Evolutionary conservation across 192 early-diverging fungal species (phyloP).

Genomic region (Blastocladiella britannica): DNA sequence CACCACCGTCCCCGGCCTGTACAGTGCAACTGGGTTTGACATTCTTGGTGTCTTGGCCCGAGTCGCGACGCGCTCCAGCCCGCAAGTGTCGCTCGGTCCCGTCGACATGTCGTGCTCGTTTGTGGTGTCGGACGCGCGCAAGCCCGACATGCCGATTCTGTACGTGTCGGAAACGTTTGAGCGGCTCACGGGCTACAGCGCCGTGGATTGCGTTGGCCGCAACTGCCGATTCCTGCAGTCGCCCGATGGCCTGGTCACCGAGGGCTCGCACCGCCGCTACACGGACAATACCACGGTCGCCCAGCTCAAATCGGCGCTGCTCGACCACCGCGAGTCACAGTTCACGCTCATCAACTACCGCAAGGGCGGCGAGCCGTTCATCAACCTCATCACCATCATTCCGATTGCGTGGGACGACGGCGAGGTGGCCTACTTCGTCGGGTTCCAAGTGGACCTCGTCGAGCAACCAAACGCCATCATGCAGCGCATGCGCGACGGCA

Average conservation of each 20-base stretch:
- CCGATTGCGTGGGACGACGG: slow-evolving; percentile 22
- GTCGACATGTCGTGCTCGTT: slow-evolving; percentile 34
- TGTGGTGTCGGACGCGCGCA: slow-evolving; percentile 32
- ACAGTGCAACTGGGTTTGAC: slow-evolving; percentile 26
- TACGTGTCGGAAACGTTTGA: slow-evolving; percentile 44
- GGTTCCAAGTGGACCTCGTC: slow-evolving; percentile 44
- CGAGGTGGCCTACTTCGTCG: slow-evolving; percentile 40
- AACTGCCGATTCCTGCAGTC: slow-evolving; percentile 30
- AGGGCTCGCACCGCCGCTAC: slow-evolving; percentile 23
- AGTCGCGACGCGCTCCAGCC: slow-evolving; percentile 22
- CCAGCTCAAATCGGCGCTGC: slow-evolving; percentile 25
- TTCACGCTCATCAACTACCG: slow-evolving; percentile 45
- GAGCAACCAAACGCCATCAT: slow-evolving; percentile 49
- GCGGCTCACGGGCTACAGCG: slow-evolving; percentile 29
- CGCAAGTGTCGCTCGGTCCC: slow-evolving; percentile 31
- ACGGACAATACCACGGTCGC: slow-evolving; percentile 33
- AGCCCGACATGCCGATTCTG: slow-evolving; percentile 38
- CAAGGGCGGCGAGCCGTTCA: slow-evolving; percentile 45
- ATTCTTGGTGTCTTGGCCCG: slow-evolving; percentile 18
- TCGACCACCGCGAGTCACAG: slow-evolving; percentile 34
- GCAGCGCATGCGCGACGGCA: slow-evolving; percentile 35
- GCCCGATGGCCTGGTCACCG: slow-evolving; percentile 25
- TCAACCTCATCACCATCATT: slow-evolving; percentile 43
- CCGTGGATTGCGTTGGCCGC: slow-evolving; percentile 19
- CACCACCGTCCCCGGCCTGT: slow-evolving; percentile 11